phyloP scores from a whole-genome alignment of 495 filamentous ascomycete species.

The Xylaria sp. region DNA sequence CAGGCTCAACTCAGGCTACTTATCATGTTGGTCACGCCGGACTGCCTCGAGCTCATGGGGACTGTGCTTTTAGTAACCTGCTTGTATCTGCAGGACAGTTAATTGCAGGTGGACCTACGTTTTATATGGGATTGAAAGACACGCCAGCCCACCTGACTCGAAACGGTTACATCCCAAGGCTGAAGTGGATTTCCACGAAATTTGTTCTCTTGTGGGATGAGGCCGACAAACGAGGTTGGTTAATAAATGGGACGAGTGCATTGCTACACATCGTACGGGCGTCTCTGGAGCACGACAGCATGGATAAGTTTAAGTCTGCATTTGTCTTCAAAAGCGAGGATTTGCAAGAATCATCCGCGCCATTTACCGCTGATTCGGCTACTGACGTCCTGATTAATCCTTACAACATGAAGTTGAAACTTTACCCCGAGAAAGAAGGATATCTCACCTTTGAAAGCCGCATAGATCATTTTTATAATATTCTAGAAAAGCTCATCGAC shows the following conservation, averaged over 20 bases:
- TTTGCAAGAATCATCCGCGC: conserved; percentile 27
- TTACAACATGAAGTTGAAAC: conserved; percentile 13
- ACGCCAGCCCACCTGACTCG: neutral
- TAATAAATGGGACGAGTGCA: conserved; percentile 42
- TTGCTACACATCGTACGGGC: conserved; percentile 43
- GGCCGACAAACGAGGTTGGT: conserved; percentile 42
- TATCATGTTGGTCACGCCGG: neutral
- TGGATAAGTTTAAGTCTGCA: conserved; percentile 24
- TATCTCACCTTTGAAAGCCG: neutral
- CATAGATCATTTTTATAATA: conserved; percentile 32
- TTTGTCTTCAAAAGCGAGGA: conserved; percentile 29
- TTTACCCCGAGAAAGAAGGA: conserved; percentile 30
- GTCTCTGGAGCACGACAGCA: conserved; percentile 29
- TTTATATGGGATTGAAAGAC: neutral
- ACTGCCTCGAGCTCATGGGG: neutral
- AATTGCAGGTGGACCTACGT: neutral
- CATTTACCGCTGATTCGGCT: conserved; percentile 10
- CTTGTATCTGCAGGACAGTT: neutral
- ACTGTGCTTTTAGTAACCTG: neutral
- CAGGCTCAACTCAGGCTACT: neutral
- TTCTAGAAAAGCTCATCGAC: conserved; percentile 43
- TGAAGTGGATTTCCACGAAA: conserved; percentile 34
- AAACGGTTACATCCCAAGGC: neutral
- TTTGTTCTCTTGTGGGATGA: conserved; percentile 43
- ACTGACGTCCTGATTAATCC: neutral